These are phyloP conservation scores for Malus orientalis DNA, from an alignment of 306 rosid species.

Conservation along the genomic window DNA sequence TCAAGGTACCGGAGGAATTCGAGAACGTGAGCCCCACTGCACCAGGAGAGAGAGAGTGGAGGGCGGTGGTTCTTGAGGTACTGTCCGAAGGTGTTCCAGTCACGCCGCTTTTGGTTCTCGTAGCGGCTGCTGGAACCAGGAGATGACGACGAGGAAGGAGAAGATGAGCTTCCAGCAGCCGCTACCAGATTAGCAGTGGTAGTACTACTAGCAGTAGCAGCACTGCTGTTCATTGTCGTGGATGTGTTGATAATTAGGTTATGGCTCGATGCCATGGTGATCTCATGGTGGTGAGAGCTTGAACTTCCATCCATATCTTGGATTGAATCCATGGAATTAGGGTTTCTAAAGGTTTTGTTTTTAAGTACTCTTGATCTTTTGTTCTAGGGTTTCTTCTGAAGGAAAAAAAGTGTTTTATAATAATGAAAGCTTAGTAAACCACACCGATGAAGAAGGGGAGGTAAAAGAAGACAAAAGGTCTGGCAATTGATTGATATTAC, in stretches of 20 bases:
- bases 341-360: neutral
- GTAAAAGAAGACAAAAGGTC: slow-evolving; percentile 17
- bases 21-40: slow-evolving; percentile 97
- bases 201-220: neutral
- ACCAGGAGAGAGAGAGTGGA: slow-evolving; percentile 83
- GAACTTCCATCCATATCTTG: slow-evolving; percentile 54
- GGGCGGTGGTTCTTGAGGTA: slow-evolving; percentile 93
- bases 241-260: slow-evolving; percentile 1
- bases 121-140: slow-evolving; percentile 68
- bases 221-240: neutral
- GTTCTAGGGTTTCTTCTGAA: slow-evolving; percentile 39
- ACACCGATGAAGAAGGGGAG: neutral
- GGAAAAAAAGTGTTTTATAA: slow-evolving; percentile 4
- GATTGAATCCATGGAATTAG: slow-evolving; percentile 56
- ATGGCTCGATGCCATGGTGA: slow-evolving; percentile 16
- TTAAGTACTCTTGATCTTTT: slow-evolving; percentile 14
- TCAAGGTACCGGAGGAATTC: slow-evolving; percentile 93
- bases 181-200: neutral
- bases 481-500: slow-evolving; percentile 35
- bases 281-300: slow-evolving; percentile 22
- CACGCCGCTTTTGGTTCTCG: slow-evolving; percentile 94
- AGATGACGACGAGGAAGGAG: slow-evolving; percentile 33
- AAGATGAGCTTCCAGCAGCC: neutral
- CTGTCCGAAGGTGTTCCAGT: slow-evolving; percentile 97
- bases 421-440: slow-evolving; percentile 3